Conservation (phyloP, 179 eudicot species). For the Corrigiola litoralis region DNA sequence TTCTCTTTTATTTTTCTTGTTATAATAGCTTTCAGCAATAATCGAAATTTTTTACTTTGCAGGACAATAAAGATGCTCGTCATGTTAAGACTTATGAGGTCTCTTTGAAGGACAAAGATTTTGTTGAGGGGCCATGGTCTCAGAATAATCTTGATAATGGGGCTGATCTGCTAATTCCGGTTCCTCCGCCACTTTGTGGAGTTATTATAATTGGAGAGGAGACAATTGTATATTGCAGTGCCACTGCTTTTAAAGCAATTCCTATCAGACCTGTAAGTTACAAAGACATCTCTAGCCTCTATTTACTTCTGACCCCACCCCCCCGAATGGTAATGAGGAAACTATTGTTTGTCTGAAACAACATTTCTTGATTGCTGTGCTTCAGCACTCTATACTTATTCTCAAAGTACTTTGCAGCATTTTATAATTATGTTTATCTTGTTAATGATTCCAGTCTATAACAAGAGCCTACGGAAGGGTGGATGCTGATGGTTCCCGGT, state of each 20-base stretch:
- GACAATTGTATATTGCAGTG: constrained; percentile 93
- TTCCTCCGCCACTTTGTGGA: constrained; percentile 94
- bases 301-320: not conserved
- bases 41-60: constrained; percentile 19
- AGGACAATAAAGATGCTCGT: constrained; percentile 97
- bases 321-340: not conserved
- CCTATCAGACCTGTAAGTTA: constrained; percentile 83
- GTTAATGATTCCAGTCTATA: constrained; percentile 50
- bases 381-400: not conserved
- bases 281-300: not conserved
- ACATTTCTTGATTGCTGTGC: not conserved
- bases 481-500: constrained; percentile 94
- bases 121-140: constrained; percentile 97
- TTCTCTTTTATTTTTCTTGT: not conserved
- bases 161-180: constrained; percentile 90
- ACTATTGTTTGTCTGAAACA: not conserved
- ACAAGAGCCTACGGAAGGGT: constrained; percentile 97
- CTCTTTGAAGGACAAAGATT: constrained; percentile 92
- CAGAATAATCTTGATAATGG: constrained; percentile 98
- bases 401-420: not conserved
- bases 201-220: constrained; percentile 96
- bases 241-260: constrained; percentile 88
- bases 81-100: constrained; percentile 93
- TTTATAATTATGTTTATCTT: constrained; percentile 2
- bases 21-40: not conserved